Evolutionary conservation across 2,329 filamentous ascomycete species (phyloP), one percentile per base, ranked within the genome.

Genomic region (Arthrobotrys megalospora): DNA sequence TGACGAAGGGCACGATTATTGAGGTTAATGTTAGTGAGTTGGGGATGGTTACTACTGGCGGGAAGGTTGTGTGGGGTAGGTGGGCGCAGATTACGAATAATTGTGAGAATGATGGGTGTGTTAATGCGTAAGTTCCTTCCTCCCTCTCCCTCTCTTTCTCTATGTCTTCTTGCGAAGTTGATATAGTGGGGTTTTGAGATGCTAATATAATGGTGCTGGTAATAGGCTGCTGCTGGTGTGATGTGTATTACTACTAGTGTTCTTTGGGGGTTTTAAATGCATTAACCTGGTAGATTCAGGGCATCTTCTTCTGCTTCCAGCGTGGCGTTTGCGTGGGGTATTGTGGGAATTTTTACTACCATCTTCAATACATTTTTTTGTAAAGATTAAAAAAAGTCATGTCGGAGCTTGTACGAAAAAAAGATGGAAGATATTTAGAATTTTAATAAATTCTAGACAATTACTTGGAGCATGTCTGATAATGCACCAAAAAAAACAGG

Each of bases 11-110:
- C 80, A 95, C 90, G 34, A 89, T 91, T 79, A 90, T 95, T 83
- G 95, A 98, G 85, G 94, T 98, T 82, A 97, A 99, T 83, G 94
- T 97, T 34, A 92, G 89, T 71, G 96, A 99, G 84, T 85, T 98
- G 80, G 96, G 96, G 80, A 87, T 98, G 79, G 93, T 96, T 14
- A 98, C 96, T 1, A 91, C 94, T 1, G 91, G 90, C 80, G 96
- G 96, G 80, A 97, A 97, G 86, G 93, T 97, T 7, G 93, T 95
- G 6, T 97, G 94, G 94, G 94, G 93, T 81, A 88, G 93, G 81
- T 96, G 91, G 86, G 92, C 92, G 6, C 92, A 94, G 85, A 88
- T 93, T 50, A 88, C 88, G 14, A 88, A 89, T 82, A 87, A 87
- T 79, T 85, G 83, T 50, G 89, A 90, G 83, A 90, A 89, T 80